A percentile compares a stretch with the other conserved stretches of the same genome.
phyloP scores from a whole-genome alignment of 2,329 filamentous ascomycete species.

The Geosmithia putterillii region DNA sequence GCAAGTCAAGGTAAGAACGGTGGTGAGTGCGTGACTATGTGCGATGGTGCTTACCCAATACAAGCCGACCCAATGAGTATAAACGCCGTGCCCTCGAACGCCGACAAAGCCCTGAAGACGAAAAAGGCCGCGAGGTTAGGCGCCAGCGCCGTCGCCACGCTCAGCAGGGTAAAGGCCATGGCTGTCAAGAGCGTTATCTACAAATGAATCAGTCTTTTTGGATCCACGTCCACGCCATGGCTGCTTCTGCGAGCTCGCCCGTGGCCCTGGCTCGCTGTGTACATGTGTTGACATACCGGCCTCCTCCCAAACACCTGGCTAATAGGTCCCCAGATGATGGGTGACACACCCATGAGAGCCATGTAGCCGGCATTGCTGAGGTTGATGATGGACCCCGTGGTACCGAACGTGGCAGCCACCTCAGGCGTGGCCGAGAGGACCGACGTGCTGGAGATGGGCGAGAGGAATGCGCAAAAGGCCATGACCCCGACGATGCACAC shows the following conservation, averaged over 20 bases:
- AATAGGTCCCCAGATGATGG: constrained; percentile 61
- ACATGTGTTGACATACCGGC: constrained; percentile 27
- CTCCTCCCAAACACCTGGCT: constrained; percentile 52
- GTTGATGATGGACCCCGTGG: constrained; percentile 58
- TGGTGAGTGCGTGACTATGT: neutral
- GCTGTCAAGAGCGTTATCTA: constrained; percentile 39
- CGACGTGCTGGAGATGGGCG: constrained; percentile 63
- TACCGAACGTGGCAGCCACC: constrained; percentile 52
- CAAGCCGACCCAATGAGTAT: constrained; percentile 59
- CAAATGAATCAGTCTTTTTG: too few relatives aligned
- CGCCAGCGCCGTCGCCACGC: constrained; percentile 59
- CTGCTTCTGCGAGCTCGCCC: too few relatives aligned
- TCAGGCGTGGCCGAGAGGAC: constrained; percentile 65
- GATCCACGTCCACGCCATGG: neutral
- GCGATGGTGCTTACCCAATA: constrained; percentile 38
- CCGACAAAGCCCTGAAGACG: constrained; percentile 61
- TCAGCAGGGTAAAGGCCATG: constrained; percentile 53
- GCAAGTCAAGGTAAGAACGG: too few relatives aligned
- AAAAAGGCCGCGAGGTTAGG: constrained; percentile 62
- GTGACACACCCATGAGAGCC: constrained; percentile 58
- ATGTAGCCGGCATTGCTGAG: constrained; percentile 66
- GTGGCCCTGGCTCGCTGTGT: too few relatives aligned
- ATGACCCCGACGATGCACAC: constrained; percentile 54
- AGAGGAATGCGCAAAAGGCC: constrained; percentile 64
- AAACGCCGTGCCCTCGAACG: constrained; percentile 64